phyloP scores from a whole-genome alignment of 2,329 filamentous ascomycete species.

The Ophiostoma montium region DNA sequence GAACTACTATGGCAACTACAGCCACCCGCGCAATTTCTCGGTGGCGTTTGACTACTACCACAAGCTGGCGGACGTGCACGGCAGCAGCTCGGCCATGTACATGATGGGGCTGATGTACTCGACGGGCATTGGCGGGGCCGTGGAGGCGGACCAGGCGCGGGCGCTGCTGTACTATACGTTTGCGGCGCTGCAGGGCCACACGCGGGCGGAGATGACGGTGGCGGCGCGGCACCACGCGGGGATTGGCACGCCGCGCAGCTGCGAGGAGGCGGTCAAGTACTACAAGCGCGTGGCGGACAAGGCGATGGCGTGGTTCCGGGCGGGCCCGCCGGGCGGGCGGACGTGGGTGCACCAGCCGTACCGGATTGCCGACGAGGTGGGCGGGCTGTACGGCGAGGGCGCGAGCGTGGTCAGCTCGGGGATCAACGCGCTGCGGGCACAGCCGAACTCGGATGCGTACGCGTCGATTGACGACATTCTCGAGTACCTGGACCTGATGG shows the following conservation, averaged over 20 bases:
- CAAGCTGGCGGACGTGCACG: conserved; percentile 57
- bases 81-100: conserved; percentile 85
- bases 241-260: conserved; percentile 73
- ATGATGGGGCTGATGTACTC: conserved; percentile 96
- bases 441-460: conserved; percentile 63
- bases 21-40: conserved; percentile 67
- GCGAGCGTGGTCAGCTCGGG: conserved; percentile 84
- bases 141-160: conserved; percentile 77
- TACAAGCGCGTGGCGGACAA: conserved; percentile 93
- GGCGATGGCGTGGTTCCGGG: conserved; percentile 73
- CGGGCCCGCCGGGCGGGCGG: conserved; percentile 80
- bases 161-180: conserved; percentile 91
- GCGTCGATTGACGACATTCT: conserved; percentile 86
- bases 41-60: conserved; percentile 72
- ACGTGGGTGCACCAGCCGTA: conserved; percentile 64
- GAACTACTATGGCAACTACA: conserved; percentile 93
- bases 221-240: conserved; percentile 76
- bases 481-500: conserved; percentile 84
- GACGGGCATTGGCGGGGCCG: conserved; percentile 71
- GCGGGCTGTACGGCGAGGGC: conserved; percentile 89
- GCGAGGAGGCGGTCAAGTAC: conserved; percentile 70
- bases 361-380: conserved; percentile 76
- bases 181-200: conserved; percentile 71
- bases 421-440: conserved; percentile 59
- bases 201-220: conserved; percentile 82